Evolutionary conservation across 805 yeast species (phyloP).

Genomic region (Schizosaccharomyces osmophilus): DNA sequence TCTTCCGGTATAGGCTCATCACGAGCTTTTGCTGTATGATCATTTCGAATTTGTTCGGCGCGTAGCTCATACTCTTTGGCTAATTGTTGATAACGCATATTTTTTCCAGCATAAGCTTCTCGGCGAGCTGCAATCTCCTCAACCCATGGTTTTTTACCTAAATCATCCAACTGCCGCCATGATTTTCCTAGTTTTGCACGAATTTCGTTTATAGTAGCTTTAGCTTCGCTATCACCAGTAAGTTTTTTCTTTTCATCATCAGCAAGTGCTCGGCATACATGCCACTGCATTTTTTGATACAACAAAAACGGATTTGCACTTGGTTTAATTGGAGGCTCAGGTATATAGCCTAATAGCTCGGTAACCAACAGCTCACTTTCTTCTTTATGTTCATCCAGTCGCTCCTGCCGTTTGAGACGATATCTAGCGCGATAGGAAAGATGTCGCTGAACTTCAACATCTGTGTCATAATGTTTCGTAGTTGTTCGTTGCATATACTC

Average conservation of each 20-base stretch:
- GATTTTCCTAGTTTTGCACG: conserved; percentile 18
- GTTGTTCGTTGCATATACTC: neutral
- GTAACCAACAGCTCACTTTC: conserved; percentile 4
- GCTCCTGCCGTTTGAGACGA: neutral
- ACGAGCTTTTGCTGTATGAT: neutral
- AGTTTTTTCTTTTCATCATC: conserved; percentile 12
- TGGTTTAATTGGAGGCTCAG: conserved; percentile 17
- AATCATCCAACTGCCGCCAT: conserved; percentile 19
- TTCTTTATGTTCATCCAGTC: conserved; percentile 2
- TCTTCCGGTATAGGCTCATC: neutral
- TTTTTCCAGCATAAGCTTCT: conserved; percentile 14
- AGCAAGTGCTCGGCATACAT: conserved; percentile 16
- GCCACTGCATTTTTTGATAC: conserved; percentile 21
- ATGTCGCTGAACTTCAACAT: neutral
- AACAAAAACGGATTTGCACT: conserved; percentile 19
- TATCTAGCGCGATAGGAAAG: neutral
- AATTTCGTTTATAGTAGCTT: conserved; percentile 19
- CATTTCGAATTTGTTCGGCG: neutral
- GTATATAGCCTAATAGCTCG: conserved; percentile 16
- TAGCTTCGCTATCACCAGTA: conserved; percentile 11
- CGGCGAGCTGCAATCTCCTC: conserved; percentile 14
- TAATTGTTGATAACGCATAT: conserved; percentile 13
- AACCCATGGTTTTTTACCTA: conserved; percentile 16
- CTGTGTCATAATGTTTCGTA: neutral
- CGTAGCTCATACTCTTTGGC: neutral